Base-by-base conservation (phyloP, 768 basidiomycete species). In the Tephrocybe sp. region DNA sequence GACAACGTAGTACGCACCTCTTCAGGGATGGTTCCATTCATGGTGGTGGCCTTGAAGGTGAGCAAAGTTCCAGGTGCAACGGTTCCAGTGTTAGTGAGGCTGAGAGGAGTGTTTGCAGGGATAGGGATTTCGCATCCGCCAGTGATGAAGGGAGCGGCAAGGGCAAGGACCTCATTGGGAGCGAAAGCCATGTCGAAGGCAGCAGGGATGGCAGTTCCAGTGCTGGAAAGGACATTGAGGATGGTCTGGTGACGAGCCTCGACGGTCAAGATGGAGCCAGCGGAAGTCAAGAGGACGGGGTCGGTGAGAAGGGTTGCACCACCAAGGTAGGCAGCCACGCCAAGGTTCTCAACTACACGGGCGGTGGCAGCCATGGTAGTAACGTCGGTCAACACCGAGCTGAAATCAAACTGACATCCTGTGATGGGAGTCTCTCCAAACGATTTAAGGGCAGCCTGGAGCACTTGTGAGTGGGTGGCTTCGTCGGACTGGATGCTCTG, bases 211-310 rank as follows among this genome's bases (percentile, higher is more conserved):
- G 82, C 72, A 3, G 74, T 74, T 13, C 79, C 83, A 51, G 65
- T 68, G 13, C 76, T 74, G 37, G 76, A 77, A 45, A 93, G 57
- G 53, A 90, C 58, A 70, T 92, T 91, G 44, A 91, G 75, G 36
- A 92, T 66, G 1, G 85, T 83, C 63, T 86, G 83, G 59, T 94
- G 91, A 40, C 91, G 84, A n/a, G 88, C 84, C 61, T 93, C 91
- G 40, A 89, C 74, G 23, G 88, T 84, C 64, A 88, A 59, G 61
- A 91, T 91, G 21, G 83, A 80, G 7, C 75, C 86, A 33, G 87
- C 88, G n/a, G 80, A 73, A 45, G 76, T 74, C 42, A 88, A 68
- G 48, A 90, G 59, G 21, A 73, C 66, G 12, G 84, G 82, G 56
- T 88, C 80, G 11, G 68, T 63, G 40, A 92, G 52, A 33, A 88